Conservation (phyloP, 2,329 filamentous ascomycete genomes). For the Didymellaceae sp. region DNA sequence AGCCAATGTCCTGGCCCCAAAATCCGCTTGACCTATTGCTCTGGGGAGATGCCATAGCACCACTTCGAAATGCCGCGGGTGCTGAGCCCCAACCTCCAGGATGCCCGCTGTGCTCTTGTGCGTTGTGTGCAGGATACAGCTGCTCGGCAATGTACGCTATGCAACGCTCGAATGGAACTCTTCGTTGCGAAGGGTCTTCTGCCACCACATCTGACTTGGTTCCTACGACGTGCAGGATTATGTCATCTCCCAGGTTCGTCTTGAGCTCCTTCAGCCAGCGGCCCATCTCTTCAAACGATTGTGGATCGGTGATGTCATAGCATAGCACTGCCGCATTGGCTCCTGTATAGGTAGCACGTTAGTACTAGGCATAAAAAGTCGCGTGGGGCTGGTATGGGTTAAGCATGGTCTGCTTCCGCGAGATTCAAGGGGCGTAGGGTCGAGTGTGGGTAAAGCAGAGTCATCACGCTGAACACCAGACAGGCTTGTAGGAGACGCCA, state of each 20-base stretch:
- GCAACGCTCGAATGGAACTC: constrained; percentile 92
- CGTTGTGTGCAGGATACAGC: constrained; percentile 71
- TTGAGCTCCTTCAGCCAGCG: constrained; percentile 87
- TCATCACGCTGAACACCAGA: constrained; percentile 5
- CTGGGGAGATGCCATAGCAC: constrained; percentile 55
- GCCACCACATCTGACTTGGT: constrained; percentile 82
- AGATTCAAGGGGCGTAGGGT: background rate
- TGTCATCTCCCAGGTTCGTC: constrained; percentile 74
- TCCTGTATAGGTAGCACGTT: constrained; percentile 54
- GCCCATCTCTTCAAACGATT: constrained; percentile 90
- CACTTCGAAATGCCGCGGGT: constrained; percentile 47
- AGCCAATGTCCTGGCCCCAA: constrained; percentile 92
- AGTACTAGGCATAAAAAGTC: background rate
- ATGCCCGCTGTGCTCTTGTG: constrained; percentile 27
- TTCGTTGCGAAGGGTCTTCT: constrained; percentile 75
- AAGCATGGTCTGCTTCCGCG: constrained; percentile 8
- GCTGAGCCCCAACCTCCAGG: constrained; percentile 34
- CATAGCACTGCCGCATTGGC: constrained; percentile 93
- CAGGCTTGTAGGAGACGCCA: constrained; percentile 7
- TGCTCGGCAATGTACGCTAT: constrained; percentile 96
- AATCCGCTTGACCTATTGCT: constrained; percentile 70
- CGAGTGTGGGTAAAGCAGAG: constrained; percentile 16
- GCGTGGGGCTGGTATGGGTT: background rate
- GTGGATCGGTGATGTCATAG: constrained; percentile 88
- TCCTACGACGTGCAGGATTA: constrained; percentile 92